Base-by-base conservation (phyloP, 176 grass and related monocot genomes). In the Neostapfia colusana region DNA sequence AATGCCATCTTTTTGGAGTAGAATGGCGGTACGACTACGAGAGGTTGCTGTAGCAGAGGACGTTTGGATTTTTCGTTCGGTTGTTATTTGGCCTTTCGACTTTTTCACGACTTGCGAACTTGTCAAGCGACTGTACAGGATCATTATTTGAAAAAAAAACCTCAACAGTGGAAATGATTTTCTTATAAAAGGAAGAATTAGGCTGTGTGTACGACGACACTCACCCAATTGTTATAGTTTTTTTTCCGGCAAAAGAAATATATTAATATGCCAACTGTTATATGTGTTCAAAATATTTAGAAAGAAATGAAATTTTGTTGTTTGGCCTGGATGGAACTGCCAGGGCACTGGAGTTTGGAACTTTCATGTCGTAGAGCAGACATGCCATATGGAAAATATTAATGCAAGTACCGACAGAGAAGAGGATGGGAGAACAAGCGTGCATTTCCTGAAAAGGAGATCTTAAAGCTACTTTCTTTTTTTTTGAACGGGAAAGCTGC, bases 1-100 rank as follows among this genome's bases (percentile, higher is more conserved):
- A 87, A 65, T 60, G 5, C 1, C 17, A 27, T 82, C 79, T 67
- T 85, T 82, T 87, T 41, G 39, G 63, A 37, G 39, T 77, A 65
- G 40, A 74, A 60, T 17, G 21, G 20, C 17, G 7, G 18, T n/a
- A 21, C 16, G 48, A 21, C 6, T n/a, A 21, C 16, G 48, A 21
- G 20, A 54, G 1, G 51, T 8, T n/a, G 68, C 68, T 34, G 27
- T 72, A 53, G 50, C 7, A 73, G 3, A 59, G 17, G 14, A 63
- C 5, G 14, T 9, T 36, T 63, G 15, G 7, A 18, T 11, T 75
- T 61, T 61, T 44, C 72, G 11, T 60, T 63, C 34, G 5, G 18
- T 18, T 48, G 12, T 76, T 46, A 13, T 75, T 63, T 34, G 73
- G 15, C 15, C 4, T 74, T 26, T 62, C 63, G 73, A 62, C 57